Evolutionary conservation across 805 yeast genomes (phyloP).

Genomic region (Pichia eremophila): DNA sequence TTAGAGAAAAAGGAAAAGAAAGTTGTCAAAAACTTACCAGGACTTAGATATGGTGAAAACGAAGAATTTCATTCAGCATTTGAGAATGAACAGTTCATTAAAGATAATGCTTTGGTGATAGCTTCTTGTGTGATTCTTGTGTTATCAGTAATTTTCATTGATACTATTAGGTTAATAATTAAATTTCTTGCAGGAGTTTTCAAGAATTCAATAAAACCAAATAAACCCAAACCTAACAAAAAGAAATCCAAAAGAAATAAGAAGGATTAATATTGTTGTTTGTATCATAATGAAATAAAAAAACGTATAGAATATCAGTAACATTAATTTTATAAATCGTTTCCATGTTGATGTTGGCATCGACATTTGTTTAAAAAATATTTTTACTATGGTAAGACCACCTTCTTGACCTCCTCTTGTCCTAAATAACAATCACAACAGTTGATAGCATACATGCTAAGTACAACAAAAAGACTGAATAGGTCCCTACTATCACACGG

Average conservation of each 20-base stretch:
- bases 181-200: background rate
- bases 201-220: background rate
- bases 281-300: no score
- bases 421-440: no score
- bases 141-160: constrained; percentile 6
- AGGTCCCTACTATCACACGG: background rate
- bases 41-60: constrained; percentile 21
- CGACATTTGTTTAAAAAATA: no score
- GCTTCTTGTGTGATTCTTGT: constrained; percentile 6
- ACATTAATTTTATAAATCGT: no score
- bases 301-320: no score
- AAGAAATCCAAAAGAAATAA: background rate
- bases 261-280: no score
- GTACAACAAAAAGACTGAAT: background rate
- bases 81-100: constrained; percentile 36
- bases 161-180: constrained; percentile 5
- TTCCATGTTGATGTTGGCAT: no score
- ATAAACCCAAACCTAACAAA: background rate
- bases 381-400: no score
- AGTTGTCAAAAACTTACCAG: constrained; percentile 8
- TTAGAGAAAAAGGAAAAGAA: constrained; percentile 17
- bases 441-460: background rate
- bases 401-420: no score
- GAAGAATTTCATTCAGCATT: constrained; percentile 27
- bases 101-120: constrained; percentile 41